Conservation (phyloP, 2,329 filamentous ascomycete species). For the Phyllosticta citriasiana region DNA sequence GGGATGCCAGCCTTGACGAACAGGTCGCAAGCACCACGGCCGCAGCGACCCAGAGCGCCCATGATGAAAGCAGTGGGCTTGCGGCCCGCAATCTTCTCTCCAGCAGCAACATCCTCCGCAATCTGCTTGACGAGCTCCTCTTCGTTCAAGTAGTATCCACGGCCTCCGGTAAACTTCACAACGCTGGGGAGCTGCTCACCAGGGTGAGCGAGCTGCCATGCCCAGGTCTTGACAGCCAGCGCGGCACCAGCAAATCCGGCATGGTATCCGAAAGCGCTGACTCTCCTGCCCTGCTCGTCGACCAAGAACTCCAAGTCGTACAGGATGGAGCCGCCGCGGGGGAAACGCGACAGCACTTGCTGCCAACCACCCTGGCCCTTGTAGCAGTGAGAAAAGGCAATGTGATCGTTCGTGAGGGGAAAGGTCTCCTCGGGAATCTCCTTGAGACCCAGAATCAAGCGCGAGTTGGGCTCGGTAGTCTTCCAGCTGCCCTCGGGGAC, state of each 20-base stretch:
- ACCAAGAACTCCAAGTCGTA: conserved; percentile 82
- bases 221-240: conserved; percentile 56
- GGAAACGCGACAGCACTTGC: conserved; percentile 67
- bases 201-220: conserved; percentile 66
- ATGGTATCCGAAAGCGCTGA: conserved; percentile 57
- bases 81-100: conserved; percentile 55
- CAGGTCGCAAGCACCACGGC: conserved; percentile 72
- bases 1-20: conserved; percentile 65
- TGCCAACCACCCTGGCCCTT: conserved; percentile 51
- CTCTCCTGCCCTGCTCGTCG: conserved; percentile 59
- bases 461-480: conserved; percentile 24
- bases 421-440: conserved; percentile 30
- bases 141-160: conserved; percentile 62
- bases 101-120: conserved; percentile 58
- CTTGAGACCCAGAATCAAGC: conserved; percentile 33
- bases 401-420: conserved; percentile 30
- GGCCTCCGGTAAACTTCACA: conserved; percentile 38
- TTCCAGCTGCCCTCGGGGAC: conserved; percentile 29
- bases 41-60: conserved; percentile 69
- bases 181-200: conserved; percentile 57
- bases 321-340: conserved; percentile 64
- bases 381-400: conserved; percentile 35
- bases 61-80: conserved; percentile 72
- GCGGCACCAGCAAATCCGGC: conserved; percentile 38
- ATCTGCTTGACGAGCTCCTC: conserved; percentile 62